Conservation (phyloP, 257 asterid genomes). For the Eustoma russellianum region DNA sequence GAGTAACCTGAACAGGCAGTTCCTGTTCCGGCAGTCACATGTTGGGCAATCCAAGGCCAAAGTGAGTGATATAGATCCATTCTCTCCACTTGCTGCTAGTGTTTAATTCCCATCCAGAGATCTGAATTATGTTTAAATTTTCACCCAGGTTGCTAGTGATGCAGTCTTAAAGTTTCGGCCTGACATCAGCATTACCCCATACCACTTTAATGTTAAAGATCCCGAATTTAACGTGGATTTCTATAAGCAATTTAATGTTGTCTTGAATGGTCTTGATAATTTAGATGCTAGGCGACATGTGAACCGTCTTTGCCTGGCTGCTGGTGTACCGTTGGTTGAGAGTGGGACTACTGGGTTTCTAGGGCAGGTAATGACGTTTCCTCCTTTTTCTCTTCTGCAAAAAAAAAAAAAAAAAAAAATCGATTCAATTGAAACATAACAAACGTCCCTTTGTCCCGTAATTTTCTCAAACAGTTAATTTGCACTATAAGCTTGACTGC, state of each 20-base stretch:
- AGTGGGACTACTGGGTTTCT: slow-evolving; percentile 99
- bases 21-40: slow-evolving; percentile 87
- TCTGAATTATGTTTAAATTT: slow-evolving; percentile 15
- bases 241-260: slow-evolving; percentile 79
- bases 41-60: slow-evolving; percentile 98
- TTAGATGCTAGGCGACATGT: slow-evolving; percentile 98
- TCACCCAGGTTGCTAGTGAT: slow-evolving; percentile 89
- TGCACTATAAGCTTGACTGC: background rate
- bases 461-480: background rate
- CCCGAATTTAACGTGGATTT: slow-evolving; percentile 89
- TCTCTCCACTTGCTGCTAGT: slow-evolving; percentile 5
- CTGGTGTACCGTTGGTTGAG: slow-evolving; percentile 88
- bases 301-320: slow-evolving; percentile 96
- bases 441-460: too few species aligned
- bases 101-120: background rate
- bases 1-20: slow-evolving; percentile 96
- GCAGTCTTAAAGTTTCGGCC: slow-evolving; percentile 94
- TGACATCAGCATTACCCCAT: slow-evolving; percentile 66
- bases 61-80: slow-evolving; percentile 35
- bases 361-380: slow-evolving; percentile 62
- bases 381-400: background rate
- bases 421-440: too few species aligned
- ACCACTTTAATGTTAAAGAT: slow-evolving; percentile 90
- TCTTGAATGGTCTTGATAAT: slow-evolving; percentile 94
- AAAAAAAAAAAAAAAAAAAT: too few species aligned